These are phyloP conservation scores for Pseudotsuga menziesii DNA, from an alignment of 75 land plant genomes.

Conservation along the genomic window DNA sequence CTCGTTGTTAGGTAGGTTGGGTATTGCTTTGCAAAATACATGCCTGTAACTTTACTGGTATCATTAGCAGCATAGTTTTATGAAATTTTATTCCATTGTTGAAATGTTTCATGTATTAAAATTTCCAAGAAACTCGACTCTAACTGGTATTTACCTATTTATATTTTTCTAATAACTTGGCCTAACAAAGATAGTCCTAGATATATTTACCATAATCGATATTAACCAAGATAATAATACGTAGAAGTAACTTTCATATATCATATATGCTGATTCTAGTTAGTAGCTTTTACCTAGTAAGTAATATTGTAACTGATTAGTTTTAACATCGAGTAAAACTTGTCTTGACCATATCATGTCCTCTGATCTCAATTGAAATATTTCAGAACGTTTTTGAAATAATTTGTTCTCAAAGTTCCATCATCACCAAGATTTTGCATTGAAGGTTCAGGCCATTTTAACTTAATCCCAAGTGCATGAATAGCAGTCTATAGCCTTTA, in stretches of 20 bases:
- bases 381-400: neutral
- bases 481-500: neutral
- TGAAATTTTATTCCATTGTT: neutral
- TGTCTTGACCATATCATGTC: too few species aligned
- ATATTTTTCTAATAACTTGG: neutral
- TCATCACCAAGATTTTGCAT: neutral
- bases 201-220: neutral
- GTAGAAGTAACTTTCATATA: neutral
- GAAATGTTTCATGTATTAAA: neutral
- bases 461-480: neutral
- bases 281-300: neutral
- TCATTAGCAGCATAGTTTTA: neutral
- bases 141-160: neutral
- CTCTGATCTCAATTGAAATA: neutral
- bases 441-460: neutral
- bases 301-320: neutral
- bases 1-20: too few species aligned
- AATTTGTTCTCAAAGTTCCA: neutral
- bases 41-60: neutral
- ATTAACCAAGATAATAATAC: neutral
- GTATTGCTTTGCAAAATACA: neutral
- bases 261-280: neutral
- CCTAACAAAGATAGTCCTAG: neutral
- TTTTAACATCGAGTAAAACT: too few species aligned
- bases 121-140: neutral